Base-by-base conservation (phyloP, 2,329 filamentous ascomycete genomes). In the Geoglossum cookeanum region DNA sequence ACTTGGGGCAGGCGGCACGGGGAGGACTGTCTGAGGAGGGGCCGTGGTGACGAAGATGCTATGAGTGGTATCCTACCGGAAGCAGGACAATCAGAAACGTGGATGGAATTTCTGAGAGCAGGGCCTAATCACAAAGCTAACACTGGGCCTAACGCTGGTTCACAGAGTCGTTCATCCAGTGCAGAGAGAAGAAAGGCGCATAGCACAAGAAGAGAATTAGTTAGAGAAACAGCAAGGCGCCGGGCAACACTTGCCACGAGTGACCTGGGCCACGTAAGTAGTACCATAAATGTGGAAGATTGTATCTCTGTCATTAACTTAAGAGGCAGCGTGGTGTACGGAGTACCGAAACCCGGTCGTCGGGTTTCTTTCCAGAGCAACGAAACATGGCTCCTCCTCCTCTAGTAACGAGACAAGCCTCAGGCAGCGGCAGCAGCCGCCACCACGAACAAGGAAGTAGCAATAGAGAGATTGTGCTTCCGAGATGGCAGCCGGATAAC, bases 401-500 rank as follows among this genome's bases (percentile, higher is more conserved):
- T 15, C 49, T 27, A 37, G 30, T 22, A 35, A 15, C 5, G 2
- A 53, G 30, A 37, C 22, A 32, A 33, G 3, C 13, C 22, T 53
- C 49, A 4, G 30, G 30, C 49, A 35, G 49, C 29, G 7, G 13
- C 15, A 8, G 13, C 47, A 29, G 47, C 29, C 47, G 6, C 47
- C 4, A 29, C 22, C 9, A 33, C n/a, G n/a, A 30, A 35, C 15
- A 39, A 42, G 9, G 13, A 42, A 15, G 39, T 4, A 42, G 39
- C n/a, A 17, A 37, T n/a, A 44, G 49, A 32, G 49, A 53, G 22
- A 44, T 85, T 60, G 70, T 77, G 17, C 70, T 89, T 45, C 89
- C 90, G 1, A 75, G 76, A 58, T 97, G 91, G 91, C 90, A 96
- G 71, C 85, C 89, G 3, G 91, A 97, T 69, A 75, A 78, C 3